Percentiles rank a stretch among this genome's conserved stretches.
Evolutionary conservation across 768 basidiomycete species (phyloP).

Genomic region (Tricholoma sp.): DNA sequence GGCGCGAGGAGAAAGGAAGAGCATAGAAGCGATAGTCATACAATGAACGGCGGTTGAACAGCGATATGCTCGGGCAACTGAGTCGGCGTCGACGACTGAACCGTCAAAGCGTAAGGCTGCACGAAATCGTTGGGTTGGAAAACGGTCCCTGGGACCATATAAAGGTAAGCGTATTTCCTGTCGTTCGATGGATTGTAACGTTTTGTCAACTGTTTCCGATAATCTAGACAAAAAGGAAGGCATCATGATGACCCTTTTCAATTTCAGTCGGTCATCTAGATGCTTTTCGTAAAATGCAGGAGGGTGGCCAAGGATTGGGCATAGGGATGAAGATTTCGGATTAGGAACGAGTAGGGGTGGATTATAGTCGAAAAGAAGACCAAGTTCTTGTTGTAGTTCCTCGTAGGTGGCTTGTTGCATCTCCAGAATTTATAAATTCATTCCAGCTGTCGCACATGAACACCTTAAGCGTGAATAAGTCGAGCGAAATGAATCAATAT

Average conservation of each 20-base stretch:
- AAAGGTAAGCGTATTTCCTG: background rate
- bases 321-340: background rate
- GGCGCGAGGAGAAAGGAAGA: background rate
- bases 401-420: background rate
- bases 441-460: too few relatives aligned
- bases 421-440: too few relatives aligned
- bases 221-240: background rate
- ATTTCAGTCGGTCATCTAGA: constrained; percentile 2
- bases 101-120: background rate
- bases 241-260: background rate
- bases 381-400: background rate
- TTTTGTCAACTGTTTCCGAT: background rate
- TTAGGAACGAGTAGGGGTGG: background rate
- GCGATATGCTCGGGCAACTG: background rate
- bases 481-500: too few relatives aligned
- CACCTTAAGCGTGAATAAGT: too few relatives aligned
- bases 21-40: background rate
- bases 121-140: background rate
- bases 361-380: background rate
- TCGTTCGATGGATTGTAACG: background rate
- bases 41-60: background rate
- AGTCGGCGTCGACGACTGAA: constrained; percentile 1
- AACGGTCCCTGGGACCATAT: background rate
- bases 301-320: background rate
- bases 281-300: constrained; percentile 8